phyloP scores from a whole-genome alignment of 2,329 filamentous ascomycete genomes.

The Bisporella sp. region DNA sequence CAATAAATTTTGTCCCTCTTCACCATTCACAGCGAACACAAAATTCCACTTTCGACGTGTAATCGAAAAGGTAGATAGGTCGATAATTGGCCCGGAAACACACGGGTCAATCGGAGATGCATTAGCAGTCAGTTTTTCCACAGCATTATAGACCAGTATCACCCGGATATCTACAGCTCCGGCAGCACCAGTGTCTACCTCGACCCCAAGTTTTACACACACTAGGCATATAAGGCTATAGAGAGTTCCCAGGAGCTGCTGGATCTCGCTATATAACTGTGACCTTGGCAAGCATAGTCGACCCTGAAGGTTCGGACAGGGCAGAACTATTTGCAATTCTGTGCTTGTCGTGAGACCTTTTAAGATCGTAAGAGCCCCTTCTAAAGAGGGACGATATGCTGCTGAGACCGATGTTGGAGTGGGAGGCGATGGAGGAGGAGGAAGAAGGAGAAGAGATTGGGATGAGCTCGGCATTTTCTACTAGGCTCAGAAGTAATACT shows the following conservation, averaged over 20 bases:
- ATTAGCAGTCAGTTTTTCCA: conserved; percentile 38
- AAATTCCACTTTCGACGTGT: conserved; percentile 53
- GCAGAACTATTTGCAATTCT: conserved; percentile 44
- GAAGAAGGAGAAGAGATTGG: conserved; percentile 54
- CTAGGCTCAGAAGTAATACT: background rate
- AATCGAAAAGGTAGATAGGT: conserved; percentile 45
- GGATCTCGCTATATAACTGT: conserved; percentile 55
- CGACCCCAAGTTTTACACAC: conserved; percentile 50
- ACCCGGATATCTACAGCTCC: conserved; percentile 72
- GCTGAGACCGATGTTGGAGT: conserved; percentile 44
- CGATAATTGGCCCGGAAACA: conserved; percentile 29
- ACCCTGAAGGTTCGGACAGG: conserved; percentile 48
- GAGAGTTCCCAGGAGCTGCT: conserved; percentile 66
- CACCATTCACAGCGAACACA: conserved; percentile 60
- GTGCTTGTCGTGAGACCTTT: conserved; percentile 30
- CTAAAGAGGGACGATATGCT: conserved; percentile 54
- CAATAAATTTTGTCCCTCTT: conserved; percentile 54
- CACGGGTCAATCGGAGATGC: conserved; percentile 30
- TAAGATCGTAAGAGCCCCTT: conserved; percentile 44
- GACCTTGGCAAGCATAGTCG: conserved; percentile 44
- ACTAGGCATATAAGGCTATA: conserved; percentile 72
- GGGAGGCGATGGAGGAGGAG: conserved; percentile 52
- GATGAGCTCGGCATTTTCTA: conserved; percentile 15
- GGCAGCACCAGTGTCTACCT: conserved; percentile 56
- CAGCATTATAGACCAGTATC: conserved; percentile 54